Percentiles rank a stretch among this genome's conserved stretches.
phyloP scores from a whole-genome alignment of 2,329 filamentous ascomycete species.

The Aspergillus pseudotamarii region DNA sequence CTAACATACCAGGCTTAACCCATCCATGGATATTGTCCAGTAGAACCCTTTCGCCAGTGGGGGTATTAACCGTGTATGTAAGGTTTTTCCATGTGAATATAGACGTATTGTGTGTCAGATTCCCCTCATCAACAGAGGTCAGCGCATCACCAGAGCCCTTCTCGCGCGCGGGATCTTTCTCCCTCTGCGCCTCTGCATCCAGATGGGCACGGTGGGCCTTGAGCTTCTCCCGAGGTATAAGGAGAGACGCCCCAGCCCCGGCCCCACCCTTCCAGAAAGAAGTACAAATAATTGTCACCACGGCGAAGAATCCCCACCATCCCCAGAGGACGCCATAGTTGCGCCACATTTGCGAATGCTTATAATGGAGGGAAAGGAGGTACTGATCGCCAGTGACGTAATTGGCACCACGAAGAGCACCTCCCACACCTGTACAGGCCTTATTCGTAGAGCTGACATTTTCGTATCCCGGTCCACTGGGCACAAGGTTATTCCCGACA shows the following conservation, averaged over 20 bases:
- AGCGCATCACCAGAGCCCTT: not conserved
- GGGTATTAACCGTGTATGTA: conserved; percentile 67
- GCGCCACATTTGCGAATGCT: conserved; percentile 58
- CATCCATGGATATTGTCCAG: conserved; percentile 73
- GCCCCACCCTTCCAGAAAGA: conserved; percentile 57
- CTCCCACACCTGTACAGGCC: conserved; percentile 55
- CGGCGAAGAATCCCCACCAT: conserved; percentile 64
- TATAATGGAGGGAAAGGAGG: conserved; percentile 57
- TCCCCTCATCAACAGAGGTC: conserved; percentile 14
- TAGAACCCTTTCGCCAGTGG: conserved; percentile 57
- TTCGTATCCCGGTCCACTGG: conserved; percentile 32
- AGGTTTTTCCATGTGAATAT: conserved; percentile 77
- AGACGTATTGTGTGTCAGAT: conserved; percentile 63
- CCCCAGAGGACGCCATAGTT: conserved; percentile 66
- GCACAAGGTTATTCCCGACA: conserved; percentile 36
- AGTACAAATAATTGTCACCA: conserved; percentile 61
- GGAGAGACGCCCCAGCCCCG: conserved; percentile 56
- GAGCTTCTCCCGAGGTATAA: conserved; percentile 65
- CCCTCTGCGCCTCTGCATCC: conserved; percentile 55
- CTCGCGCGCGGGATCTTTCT: not conserved
- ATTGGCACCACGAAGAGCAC: conserved; percentile 54
- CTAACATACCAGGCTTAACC: conserved; percentile 74
- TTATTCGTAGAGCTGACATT: conserved; percentile 20
- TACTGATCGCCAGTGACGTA: conserved; percentile 63
- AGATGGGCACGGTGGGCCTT: conserved; percentile 37